Conservation (phyloP, 2,329 filamentous ascomycete genomes). For the Sporothrix pseudoabietina region DNA sequence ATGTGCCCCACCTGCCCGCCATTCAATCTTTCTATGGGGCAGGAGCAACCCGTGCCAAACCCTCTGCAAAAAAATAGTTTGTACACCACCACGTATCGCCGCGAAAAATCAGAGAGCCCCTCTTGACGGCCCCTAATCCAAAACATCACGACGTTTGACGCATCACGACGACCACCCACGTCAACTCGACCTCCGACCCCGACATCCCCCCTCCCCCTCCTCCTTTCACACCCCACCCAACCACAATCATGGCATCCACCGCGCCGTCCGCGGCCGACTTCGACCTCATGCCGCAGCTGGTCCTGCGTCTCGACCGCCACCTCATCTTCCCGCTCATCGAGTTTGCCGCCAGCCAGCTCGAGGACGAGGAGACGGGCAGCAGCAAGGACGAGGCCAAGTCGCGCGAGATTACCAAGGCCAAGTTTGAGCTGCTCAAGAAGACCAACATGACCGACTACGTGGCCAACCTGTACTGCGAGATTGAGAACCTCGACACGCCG, state of each 20-base stretch:
- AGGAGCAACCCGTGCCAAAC: not conserved
- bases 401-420: conserved; percentile 76
- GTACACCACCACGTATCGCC: conserved; percentile 12
- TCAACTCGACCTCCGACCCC: not conserved
- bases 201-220: not conserved
- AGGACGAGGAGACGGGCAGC: conserved; percentile 63
- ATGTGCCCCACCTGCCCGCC: conserved; percentile 17
- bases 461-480: conserved; percentile 84
- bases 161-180: not conserved
- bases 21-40: conserved; percentile 9
- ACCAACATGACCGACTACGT: conserved; percentile 99
- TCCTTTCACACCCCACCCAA: not conserved
- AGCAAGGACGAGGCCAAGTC: conserved; percentile 57
- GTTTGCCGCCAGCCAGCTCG: conserved; percentile 80
- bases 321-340: conserved; percentile 95
- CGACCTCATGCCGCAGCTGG: conserved; percentile 77
- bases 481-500: conserved; percentile 75
- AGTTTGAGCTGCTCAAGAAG: conserved; percentile 91
- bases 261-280: conserved; percentile 38
- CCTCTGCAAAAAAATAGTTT: conserved; percentile 22
- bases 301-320: conserved; percentile 91
- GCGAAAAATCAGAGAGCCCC: conserved; percentile 25
- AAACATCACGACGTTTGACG: not conserved
- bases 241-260: conserved; percentile 30
- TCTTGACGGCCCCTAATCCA: not conserved